Evolutionary conservation across 1,284 basidiomycete species (phyloP).

Genomic region (Xerocomus nothofagi): DNA sequence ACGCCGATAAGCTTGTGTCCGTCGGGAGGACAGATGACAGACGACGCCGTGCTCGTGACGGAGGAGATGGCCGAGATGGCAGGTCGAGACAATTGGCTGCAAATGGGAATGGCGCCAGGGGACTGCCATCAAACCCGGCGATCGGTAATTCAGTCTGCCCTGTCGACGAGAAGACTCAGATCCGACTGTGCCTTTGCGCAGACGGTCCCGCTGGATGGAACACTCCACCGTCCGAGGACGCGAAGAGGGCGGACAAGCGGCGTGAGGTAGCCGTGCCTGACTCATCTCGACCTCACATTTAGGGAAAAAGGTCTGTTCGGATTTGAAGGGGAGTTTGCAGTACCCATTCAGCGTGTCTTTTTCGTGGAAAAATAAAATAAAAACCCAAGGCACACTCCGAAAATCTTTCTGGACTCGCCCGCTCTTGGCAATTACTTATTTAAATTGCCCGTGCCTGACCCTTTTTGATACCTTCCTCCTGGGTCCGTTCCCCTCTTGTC

Average conservation of each 20-base stretch:
- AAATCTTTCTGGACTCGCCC: too few species aligned
- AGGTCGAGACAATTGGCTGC: neutral
- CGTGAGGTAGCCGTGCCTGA: slow-evolving; percentile 22
- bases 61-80: slow-evolving; percentile 1
- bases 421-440: slow-evolving; percentile 6
- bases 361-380: too few species aligned
- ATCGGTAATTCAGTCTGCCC: too few species aligned
- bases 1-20: slow-evolving; percentile 3
- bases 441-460: slow-evolving; percentile 29
- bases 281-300: slow-evolving; percentile 7
- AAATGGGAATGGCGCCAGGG: neutral
- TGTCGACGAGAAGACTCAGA: neutral
- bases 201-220: neutral
- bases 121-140: neutral
- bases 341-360: too few species aligned
- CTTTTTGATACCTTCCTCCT: slow-evolving; percentile 12
- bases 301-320: too few species aligned
- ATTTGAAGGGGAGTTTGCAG: slow-evolving; percentile 19
- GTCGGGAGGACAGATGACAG: neutral
- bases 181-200: neutral
- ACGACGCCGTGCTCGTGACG: slow-evolving; percentile 1
- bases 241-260: slow-evolving; percentile 1
- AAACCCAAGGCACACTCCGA: too few species aligned
- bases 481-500: slow-evolving; percentile 1
- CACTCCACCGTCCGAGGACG: slow-evolving; percentile 4